These are phyloP conservation scores for Rhodamnia rubescens DNA, from an alignment of 345 rosid species.

Conservation along the genomic window DNA sequence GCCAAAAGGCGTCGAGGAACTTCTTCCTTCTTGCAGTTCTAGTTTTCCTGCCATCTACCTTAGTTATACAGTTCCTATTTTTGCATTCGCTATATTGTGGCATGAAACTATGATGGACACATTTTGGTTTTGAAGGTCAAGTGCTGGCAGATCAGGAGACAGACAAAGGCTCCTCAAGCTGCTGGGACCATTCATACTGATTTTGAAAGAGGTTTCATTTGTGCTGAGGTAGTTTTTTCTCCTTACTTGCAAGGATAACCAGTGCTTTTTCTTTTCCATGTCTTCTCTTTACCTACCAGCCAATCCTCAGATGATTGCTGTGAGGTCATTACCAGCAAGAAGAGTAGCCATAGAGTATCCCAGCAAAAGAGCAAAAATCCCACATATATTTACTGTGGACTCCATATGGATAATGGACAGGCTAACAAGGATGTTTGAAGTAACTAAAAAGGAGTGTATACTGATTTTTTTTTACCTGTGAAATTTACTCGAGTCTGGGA, in stretches of 20 bases:
- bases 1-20: neutral
- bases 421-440: neutral
- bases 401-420: neutral
- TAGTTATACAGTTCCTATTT: neutral
- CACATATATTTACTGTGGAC: neutral
- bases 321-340: neutral
- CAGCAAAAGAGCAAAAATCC: neutral
- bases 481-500: neutral
- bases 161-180: constrained; percentile 95
- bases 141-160: constrained; percentile 97
- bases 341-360: neutral
- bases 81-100: neutral
- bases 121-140: constrained; percentile 51
- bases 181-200: constrained; percentile 93
- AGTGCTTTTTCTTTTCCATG: neutral
- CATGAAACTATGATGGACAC: neutral
- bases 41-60: neutral
- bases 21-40: neutral
- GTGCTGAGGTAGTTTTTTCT: constrained; percentile 72
- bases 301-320: neutral
- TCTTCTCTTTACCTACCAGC: neutral
- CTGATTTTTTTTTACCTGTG: neutral
- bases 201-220: constrained; percentile 93
- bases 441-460: neutral
- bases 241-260: neutral